Percentiles rank a stretch among this genome's conserved stretches.
Conservation (phyloP, 371 early-diverging fungal species). For the Haplosporangium sp. region DNA sequence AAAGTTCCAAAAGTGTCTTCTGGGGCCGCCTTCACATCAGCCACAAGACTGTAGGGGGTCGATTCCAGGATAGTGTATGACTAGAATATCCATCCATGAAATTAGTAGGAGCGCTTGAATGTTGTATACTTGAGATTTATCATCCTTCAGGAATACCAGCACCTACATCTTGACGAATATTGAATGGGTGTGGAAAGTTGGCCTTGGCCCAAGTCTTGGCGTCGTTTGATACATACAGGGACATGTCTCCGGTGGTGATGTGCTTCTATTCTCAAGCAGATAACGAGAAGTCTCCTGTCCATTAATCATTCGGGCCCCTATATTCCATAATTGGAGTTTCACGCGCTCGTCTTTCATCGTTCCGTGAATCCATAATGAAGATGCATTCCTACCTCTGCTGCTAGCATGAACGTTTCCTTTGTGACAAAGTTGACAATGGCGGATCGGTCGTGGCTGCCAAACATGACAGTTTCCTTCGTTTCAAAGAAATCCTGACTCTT, state of each 20-base stretch:
- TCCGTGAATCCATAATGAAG: neutral
- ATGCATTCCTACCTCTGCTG: constrained; percentile 61
- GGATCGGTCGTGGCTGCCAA: constrained; percentile 57
- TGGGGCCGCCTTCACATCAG: constrained; percentile 66
- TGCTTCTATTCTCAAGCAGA: constrained; percentile 48
- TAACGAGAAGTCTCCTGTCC: neutral
- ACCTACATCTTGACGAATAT: constrained; percentile 46
- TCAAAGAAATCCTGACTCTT: constrained; percentile 72
- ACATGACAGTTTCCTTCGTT: constrained; percentile 62
- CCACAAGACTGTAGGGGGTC: constrained; percentile 66
- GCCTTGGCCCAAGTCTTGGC: constrained; percentile 74
- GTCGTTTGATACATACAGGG: constrained; percentile 69
- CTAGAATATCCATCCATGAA: constrained; percentile 23
- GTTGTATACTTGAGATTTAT: too few species aligned
- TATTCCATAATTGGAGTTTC: neutral
- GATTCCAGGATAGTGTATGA: constrained; percentile 87
- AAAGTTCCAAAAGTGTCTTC: constrained; percentile 72
- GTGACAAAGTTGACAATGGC: constrained; percentile 75
- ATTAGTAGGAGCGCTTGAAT: too few species aligned
- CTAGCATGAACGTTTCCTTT: constrained; percentile 74
- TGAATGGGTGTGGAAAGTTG: constrained; percentile 65
- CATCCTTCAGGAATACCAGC: neutral
- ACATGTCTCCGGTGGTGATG: constrained; percentile 58
- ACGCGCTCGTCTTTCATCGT: neutral
- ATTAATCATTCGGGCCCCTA: too few species aligned